phyloP scores from a whole-genome alignment of 768 basidiomycete genomes.

The Gloeophyllum trabeum region DNA sequence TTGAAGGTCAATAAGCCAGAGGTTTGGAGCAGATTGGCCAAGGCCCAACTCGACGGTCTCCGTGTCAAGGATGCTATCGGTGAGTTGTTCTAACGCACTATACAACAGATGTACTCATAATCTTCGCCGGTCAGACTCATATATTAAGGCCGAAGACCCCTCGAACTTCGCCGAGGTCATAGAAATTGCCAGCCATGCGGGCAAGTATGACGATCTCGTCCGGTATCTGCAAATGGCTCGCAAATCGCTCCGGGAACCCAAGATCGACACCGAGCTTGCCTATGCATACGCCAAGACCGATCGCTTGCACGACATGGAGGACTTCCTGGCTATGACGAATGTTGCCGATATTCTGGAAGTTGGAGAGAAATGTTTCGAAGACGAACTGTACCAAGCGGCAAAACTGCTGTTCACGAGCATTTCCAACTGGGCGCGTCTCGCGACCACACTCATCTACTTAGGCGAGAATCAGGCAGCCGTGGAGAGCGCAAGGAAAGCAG shows the following conservation, averaged over 20 bases:
- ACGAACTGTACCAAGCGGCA: conserved; percentile 93
- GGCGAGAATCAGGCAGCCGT: conserved; percentile 98
- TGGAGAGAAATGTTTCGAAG: conserved; percentile 99
- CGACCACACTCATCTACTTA: conserved; percentile 96
- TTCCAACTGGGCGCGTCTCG: conserved; percentile 96
- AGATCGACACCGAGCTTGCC: conserved; percentile 95
- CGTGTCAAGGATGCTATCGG: conserved; percentile 97
- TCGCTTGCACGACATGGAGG: conserved; percentile 98
- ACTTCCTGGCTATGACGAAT: conserved; percentile 97
- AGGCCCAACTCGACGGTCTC: conserved; percentile 95
- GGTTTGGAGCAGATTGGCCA: conserved; percentile 96
- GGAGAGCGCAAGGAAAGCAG: conserved; percentile 98
- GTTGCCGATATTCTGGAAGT: conserved; percentile 95
- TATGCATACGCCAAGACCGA: conserved; percentile 98
- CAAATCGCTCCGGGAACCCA: conserved; percentile 92
- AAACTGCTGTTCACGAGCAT: conserved; percentile 94
- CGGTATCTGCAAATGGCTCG: conserved; percentile 98
- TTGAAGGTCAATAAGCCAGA: conserved; percentile 94
- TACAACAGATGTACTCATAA: conserved; percentile 2
- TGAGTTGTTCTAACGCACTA: conserved; percentile 21
- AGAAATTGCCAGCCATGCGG: conserved; percentile 91
- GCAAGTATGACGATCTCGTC: conserved; percentile 88
- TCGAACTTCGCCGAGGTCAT: conserved; percentile 91
- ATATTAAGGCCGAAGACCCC: conserved; percentile 95
- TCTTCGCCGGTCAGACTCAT: conserved; percentile 65